Evolutionary conservation across 169 alveolate species (phyloP).

Genomic region (Plasmodium berghei): DNA sequence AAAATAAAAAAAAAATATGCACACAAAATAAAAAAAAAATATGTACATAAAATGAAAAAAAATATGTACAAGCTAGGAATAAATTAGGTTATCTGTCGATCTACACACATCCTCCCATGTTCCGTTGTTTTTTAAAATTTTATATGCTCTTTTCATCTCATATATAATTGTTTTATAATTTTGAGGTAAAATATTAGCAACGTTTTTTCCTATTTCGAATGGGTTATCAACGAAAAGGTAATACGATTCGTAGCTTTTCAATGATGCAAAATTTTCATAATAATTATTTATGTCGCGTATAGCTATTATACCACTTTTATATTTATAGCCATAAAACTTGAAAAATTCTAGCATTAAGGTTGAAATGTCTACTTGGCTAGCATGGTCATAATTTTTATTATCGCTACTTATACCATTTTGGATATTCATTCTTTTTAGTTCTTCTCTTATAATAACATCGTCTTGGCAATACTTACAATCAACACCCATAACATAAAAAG

Average conservation of each 20-base stretch:
- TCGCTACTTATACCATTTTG: constrained; percentile 31
- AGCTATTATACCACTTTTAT: constrained; percentile 77
- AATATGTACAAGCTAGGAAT: neutral
- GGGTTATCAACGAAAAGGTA: constrained; percentile 86
- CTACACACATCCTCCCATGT: constrained; percentile 75
- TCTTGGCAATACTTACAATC: constrained; percentile 84
- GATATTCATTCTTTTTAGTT: constrained; percentile 71
- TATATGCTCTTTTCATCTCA: constrained; percentile 74
- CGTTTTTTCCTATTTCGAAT: constrained; percentile 86
- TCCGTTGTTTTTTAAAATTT: constrained; percentile 71
- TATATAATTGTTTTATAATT: constrained; percentile 69
- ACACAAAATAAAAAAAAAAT: neutral
- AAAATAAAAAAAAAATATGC: neutral
- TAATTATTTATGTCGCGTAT: constrained; percentile 78
- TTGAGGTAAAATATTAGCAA: constrained; percentile 82
- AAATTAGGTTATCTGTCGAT: constrained; percentile 3
- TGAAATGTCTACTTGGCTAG: constrained; percentile 26
- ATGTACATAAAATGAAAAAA: neutral
- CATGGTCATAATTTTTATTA: constrained; percentile 4
- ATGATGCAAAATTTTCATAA: constrained; percentile 49
- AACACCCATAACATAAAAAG: constrained; percentile 84
- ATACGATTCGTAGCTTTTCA: constrained; percentile 52
- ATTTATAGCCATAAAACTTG: constrained; percentile 76
- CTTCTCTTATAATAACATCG: constrained; percentile 75
- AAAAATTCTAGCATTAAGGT: constrained; percentile 60